A percentile compares a stretch with the other conserved stretches of the same genome.
These are phyloP conservation scores for Phytophthora tubulina DNA, from an alignment of 352 stramenopile species.

Conservation along the genomic window DNA sequence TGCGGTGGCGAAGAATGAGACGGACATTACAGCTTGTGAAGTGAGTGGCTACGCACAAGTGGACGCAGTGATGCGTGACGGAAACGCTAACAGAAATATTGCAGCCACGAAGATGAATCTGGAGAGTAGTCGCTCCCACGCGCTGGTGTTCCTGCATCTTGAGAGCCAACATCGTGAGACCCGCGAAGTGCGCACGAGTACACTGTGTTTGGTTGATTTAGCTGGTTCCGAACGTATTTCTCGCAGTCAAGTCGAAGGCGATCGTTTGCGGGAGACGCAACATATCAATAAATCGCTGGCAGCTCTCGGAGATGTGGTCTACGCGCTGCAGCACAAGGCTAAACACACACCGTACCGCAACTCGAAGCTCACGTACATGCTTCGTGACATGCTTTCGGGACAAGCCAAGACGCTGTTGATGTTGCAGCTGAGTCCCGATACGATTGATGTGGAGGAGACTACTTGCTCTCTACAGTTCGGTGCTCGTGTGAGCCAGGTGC, in stretches of 20 bases:
- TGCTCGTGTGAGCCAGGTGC: slow-evolving; percentile 89
- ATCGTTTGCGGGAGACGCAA: slow-evolving; percentile 96
- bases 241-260: slow-evolving; percentile 83
- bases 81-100: slow-evolving; percentile 86
- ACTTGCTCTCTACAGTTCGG: slow-evolving; percentile 92
- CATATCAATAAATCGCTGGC: slow-evolving; percentile 99
- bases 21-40: slow-evolving; percentile 66
- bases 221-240: slow-evolving; percentile 96
- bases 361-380: slow-evolving; percentile 95
- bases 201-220: slow-evolving; percentile 98
- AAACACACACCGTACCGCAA: slow-evolving; percentile 96
- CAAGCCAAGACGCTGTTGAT: slow-evolving; percentile 95
- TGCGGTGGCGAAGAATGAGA: slow-evolving; percentile 70
- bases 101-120: slow-evolving; percentile 88
- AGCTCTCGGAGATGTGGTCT: slow-evolving; percentile 98
- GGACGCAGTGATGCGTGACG: slow-evolving; percentile 71
- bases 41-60: slow-evolving; percentile 79
- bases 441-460: slow-evolving; percentile 85
- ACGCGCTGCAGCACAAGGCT: slow-evolving; percentile 91
- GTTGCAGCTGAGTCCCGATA: slow-evolving; percentile 90
- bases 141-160: slow-evolving; percentile 84
- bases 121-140: slow-evolving; percentile 88
- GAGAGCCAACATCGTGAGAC: slow-evolving; percentile 78
- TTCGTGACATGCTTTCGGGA: slow-evolving; percentile 92
- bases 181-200: slow-evolving; percentile 79